Evolutionary conservation across 306 rosid species (phyloP).

Genomic region (Vicia villosa): DNA sequence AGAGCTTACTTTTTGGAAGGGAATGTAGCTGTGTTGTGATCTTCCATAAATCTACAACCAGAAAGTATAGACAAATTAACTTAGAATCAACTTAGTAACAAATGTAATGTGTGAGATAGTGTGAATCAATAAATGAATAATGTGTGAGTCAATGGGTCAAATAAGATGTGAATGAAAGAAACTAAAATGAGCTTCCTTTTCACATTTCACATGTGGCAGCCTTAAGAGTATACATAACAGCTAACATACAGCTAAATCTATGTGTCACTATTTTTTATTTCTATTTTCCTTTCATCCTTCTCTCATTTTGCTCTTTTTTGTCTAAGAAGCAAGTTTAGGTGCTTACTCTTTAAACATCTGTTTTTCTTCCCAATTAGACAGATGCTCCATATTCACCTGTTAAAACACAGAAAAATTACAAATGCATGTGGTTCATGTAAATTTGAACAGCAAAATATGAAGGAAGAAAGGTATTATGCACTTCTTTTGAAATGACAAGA

Average conservation of each 20-base stretch:
- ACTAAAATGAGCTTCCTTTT: conserved; percentile 8
- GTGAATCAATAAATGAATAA: neutral
- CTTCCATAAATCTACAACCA: conserved; percentile 92
- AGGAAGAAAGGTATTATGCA: neutral
- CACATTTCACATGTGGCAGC: neutral
- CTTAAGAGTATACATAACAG: conserved; percentile 20
- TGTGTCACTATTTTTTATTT: neutral
- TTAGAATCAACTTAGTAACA: conserved; percentile 9
- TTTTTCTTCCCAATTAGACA: conserved; percentile 98
- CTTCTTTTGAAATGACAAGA: neutral
- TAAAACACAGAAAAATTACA: conserved; percentile 34
- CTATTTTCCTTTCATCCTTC: neutral
- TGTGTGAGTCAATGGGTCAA: neutral
- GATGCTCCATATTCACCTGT: conserved; percentile 85
- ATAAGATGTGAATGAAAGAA: conserved; percentile 14
- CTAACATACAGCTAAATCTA: conserved; percentile 16
- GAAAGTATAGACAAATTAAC: neutral
- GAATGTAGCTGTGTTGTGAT: conserved; percentile 95
- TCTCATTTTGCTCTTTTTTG: neutral
- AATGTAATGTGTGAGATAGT: neutral
- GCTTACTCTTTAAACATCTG: conserved; percentile 93
- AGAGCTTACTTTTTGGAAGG: conserved; percentile 88
- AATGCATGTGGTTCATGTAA: conserved; percentile 7
- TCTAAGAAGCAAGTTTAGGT: conserved; percentile 19
- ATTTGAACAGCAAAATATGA: neutral